phyloP scores from a whole-genome alignment of 1,139 yeast genomes.

The Groenewaldozyma sp. region DNA sequence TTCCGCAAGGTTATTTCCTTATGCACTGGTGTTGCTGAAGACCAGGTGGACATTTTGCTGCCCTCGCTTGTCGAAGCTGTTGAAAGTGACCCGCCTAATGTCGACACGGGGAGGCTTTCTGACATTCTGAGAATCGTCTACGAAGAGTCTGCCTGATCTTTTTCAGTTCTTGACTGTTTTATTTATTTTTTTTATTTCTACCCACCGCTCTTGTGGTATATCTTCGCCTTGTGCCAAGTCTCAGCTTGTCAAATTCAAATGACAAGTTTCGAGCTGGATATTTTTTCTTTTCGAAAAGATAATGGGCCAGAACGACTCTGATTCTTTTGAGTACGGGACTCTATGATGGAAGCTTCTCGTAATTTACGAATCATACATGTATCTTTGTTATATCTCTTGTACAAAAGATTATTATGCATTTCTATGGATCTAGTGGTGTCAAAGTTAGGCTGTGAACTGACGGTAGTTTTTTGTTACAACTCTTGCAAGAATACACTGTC shows the following conservation, averaged over 20 bases:
- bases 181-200: constrained; percentile 4
- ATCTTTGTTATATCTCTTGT: no score
- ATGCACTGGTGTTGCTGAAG: constrained; percentile 78
- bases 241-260: constrained; percentile 16
- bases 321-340: constrained; percentile 17
- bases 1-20: constrained; percentile 83
- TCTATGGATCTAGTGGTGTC: no score
- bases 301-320: constrained; percentile 12
- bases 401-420: no score
- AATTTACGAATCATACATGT: not conserved
- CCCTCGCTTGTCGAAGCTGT: constrained; percentile 87
- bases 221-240: constrained; percentile 27
- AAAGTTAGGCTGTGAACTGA: no score
- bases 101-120: constrained; percentile 46
- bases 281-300: constrained; percentile 6
- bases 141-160: constrained; percentile 8
- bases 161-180: constrained; percentile 1
- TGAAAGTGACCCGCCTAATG: constrained; percentile 68
- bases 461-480: no score
- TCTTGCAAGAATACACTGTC: no score
- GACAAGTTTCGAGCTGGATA: constrained; percentile 20
- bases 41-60: constrained; percentile 70
- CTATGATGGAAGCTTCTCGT: not conserved
- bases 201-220: not conserved
- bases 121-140: constrained; percentile 39